Percentiles rank a stretch among this genome's conserved stretches.
Conservation (phyloP, 768 basidiomycete genomes). For the Lactarius sp. region DNA sequence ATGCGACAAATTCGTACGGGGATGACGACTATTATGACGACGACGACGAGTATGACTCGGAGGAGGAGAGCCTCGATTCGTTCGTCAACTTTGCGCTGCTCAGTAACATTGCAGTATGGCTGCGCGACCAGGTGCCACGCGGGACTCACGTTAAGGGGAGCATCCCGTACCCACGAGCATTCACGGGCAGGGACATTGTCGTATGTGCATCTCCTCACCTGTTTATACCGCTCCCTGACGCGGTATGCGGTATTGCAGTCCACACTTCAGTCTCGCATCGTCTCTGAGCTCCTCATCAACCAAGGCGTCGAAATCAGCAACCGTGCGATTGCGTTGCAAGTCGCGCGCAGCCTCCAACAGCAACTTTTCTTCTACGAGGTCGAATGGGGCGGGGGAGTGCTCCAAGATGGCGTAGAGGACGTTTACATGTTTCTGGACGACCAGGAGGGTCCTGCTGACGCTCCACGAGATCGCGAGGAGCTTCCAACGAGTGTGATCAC, state of each 20-base stretch:
- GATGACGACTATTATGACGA: slow-evolving; percentile 40
- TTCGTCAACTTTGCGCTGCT: slow-evolving; percentile 88
- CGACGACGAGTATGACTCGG: slow-evolving; percentile 49
- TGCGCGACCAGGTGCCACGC: slow-evolving; percentile 86
- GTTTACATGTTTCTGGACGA: slow-evolving; percentile 93
- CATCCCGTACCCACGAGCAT: slow-evolving; percentile 83
- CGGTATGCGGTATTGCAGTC: slow-evolving; percentile 45
- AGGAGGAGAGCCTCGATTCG: slow-evolving; percentile 54
- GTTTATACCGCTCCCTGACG: background rate
- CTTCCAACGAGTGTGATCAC: slow-evolving; percentile 89
- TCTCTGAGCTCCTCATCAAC: slow-evolving; percentile 72
- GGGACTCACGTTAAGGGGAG: slow-evolving; percentile 88
- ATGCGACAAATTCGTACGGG: slow-evolving; percentile 37
- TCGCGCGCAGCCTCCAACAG: slow-evolving; percentile 85
- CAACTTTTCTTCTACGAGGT: slow-evolving; percentile 97
- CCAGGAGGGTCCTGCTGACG: slow-evolving; percentile 57
- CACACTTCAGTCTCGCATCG: slow-evolving; percentile 82
- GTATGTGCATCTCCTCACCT: slow-evolving; percentile 42
- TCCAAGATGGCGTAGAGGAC: slow-evolving; percentile 87
- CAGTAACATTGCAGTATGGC: slow-evolving; percentile 81
- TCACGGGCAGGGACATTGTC: slow-evolving; percentile 93
- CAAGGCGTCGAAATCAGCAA: slow-evolving; percentile 73
- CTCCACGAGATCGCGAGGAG: slow-evolving; percentile 58
- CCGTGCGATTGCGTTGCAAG: slow-evolving; percentile 76
- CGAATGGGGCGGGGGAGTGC: slow-evolving; percentile 80